These are phyloP conservation scores for Parastagonospora avenae DNA, from an alignment of 2,329 filamentous ascomycete genomes.

Conservation along the genomic window DNA sequence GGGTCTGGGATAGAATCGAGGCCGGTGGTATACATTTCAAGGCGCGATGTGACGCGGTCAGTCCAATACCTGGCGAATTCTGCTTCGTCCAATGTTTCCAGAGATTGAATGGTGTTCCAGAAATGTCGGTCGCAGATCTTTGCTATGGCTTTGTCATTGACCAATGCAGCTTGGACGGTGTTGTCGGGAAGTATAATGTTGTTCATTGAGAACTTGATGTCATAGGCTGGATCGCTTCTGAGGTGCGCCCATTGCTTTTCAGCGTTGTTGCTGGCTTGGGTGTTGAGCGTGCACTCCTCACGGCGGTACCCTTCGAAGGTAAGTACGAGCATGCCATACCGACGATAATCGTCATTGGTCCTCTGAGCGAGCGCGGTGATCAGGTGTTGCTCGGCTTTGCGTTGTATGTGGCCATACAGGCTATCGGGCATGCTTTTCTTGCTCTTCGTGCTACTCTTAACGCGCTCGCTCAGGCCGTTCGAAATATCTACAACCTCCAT, in stretches of 20 bases:
- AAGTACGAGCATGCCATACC: conserved; percentile 24
- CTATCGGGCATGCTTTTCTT: conserved; percentile 11
- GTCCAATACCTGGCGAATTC: conserved; percentile 41
- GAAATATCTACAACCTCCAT: conserved; percentile 26
- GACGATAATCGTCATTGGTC: conserved; percentile 5
- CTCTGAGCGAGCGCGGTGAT: conserved; percentile 6
- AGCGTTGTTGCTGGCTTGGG: conserved; percentile 25
- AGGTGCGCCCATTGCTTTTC: conserved; percentile 28
- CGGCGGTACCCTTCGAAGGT: conserved; percentile 12
- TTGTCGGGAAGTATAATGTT: conserved; percentile 16
- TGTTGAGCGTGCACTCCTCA: conserved; percentile 18
- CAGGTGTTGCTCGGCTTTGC: conserved; percentile 18
- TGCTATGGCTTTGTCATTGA: conserved; percentile 23
- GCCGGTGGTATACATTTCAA: conserved; percentile 32
- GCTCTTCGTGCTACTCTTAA: background rate
- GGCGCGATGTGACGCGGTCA: conserved; percentile 33
- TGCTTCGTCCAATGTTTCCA: conserved; percentile 36
- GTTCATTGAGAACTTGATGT: conserved; percentile 30
- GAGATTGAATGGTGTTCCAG: conserved; percentile 23
- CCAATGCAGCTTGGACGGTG: conserved; percentile 16
- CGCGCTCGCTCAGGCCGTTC: background rate
- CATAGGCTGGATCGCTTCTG: conserved; percentile 21
- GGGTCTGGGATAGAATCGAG: conserved; percentile 29
- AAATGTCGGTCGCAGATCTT: conserved; percentile 30
- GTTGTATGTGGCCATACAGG: conserved; percentile 9